A percentile compares a stretch with the other conserved stretches of the same genome.
phyloP scores from a whole-genome alignment of 2,329 filamentous ascomycete species.

The Aspergillus oerlinghausenensis region DNA sequence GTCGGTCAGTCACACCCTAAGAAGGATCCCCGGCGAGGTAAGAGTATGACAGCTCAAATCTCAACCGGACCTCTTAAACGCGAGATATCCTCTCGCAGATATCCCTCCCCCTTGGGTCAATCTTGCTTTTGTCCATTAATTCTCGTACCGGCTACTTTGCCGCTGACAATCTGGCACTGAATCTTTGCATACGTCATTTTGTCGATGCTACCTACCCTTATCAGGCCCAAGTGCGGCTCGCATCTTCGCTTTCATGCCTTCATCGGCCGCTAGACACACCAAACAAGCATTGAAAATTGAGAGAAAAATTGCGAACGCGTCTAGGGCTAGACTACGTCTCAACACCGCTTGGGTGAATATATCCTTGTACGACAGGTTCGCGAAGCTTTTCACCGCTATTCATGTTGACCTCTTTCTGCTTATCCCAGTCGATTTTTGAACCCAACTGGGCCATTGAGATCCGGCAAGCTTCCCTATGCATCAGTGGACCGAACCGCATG shows the following conservation, averaged over 20 bases:
- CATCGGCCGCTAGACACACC: not conserved
- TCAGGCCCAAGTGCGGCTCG: not conserved
- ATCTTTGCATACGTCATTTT: constrained; percentile 4
- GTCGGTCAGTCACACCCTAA: constrained; percentile 5
- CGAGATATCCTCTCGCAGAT: constrained; percentile 5
- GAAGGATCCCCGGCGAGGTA: constrained; percentile 12
- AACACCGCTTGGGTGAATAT: not conserved
- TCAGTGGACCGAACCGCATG: constrained; percentile 22
- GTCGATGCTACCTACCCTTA: not conserved
- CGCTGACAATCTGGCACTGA: not conserved
- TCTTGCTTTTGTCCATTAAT: constrained; percentile 3
- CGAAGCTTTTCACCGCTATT: constrained; percentile 1
- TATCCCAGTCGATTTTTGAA: constrained; percentile 14
- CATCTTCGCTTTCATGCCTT: not conserved
- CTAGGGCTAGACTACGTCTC: not conserved
- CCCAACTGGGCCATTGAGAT: constrained; percentile 15
- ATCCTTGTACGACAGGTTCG: not conserved
- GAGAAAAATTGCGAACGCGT: not conserved
- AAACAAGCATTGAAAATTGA: not conserved
- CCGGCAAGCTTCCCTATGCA: constrained; percentile 23
- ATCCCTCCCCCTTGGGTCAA: not conserved
- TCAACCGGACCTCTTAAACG: constrained; percentile 12
- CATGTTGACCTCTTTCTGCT: constrained; percentile 7
- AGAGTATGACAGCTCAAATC: constrained; percentile 18
- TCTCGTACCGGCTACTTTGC: not conserved